These are phyloP conservation scores for Aspergillus sparsus DNA, from an alignment of 495 filamentous ascomycete genomes.

Conservation along the genomic window DNA sequence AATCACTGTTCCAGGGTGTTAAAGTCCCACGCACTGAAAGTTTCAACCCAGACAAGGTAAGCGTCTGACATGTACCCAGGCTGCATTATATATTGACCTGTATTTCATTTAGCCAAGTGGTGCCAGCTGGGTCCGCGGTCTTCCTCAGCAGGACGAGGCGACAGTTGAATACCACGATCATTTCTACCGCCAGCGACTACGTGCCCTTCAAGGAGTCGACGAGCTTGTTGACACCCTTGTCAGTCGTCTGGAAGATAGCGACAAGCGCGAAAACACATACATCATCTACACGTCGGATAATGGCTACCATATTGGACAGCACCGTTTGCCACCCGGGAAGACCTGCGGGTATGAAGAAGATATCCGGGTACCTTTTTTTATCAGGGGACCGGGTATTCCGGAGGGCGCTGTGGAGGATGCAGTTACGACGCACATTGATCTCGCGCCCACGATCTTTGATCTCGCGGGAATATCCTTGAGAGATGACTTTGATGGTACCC, in stretches of 20 bases:
- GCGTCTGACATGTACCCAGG: constrained; percentile 32
- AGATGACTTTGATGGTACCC: constrained; percentile 60
- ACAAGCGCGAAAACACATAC: constrained; percentile 65
- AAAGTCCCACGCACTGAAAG: constrained; percentile 40
- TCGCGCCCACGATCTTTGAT: constrained; percentile 65
- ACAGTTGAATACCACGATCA: constrained; percentile 67
- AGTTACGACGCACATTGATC: constrained; percentile 68
- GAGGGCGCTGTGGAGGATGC: constrained; percentile 46
- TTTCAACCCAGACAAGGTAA: constrained; percentile 52
- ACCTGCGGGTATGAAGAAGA: constrained; percentile 72
- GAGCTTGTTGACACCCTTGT: constrained; percentile 65
- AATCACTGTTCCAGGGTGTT: constrained; percentile 40
- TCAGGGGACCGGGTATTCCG: constrained; percentile 60
- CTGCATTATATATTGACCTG: constrained; percentile 53
- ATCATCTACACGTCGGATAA: constrained; percentile 75
- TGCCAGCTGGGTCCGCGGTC: constrained; percentile 60
- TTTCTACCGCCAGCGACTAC: constrained; percentile 65
- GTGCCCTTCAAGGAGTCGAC: constrained; percentile 66
- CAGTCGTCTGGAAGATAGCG: constrained; percentile 48
- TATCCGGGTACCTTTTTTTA: constrained; percentile 66
- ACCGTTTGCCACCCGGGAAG: constrained; percentile 71
- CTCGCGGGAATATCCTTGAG: constrained; percentile 48
- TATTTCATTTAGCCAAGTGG: constrained; percentile 60
- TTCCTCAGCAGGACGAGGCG: constrained; percentile 53
- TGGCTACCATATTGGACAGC: constrained; percentile 74